Base-by-base conservation (phyloP, 106 monocot genomes). In the Alisma plantagoaquatica region DNA sequence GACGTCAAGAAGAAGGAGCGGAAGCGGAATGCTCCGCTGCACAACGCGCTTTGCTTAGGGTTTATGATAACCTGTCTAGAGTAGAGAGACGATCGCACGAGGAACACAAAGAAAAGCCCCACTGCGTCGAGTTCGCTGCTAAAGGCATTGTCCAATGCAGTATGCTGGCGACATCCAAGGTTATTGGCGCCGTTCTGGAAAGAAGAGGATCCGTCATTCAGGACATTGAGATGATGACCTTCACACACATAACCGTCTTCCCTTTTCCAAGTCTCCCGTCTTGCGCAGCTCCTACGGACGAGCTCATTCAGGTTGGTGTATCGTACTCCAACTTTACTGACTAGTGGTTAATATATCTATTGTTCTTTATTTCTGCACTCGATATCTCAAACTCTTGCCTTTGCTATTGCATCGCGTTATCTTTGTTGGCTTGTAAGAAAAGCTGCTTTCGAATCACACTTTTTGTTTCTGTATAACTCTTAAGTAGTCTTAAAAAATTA, bases 281-380 rank as follows among this genome's bases (percentile, higher is more conserved):
- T 28, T 61, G 61, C 19, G 61, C 61, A 15, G 4, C 61, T 49
- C 46, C 30, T 10, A 23, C 46, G 19, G 61, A 61, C 33, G 31
- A 61, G 21, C 31, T 47, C 14, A 48, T 61, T 20, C 61, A 48
- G 61, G 61, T 61, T 31, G 6, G 31, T 31, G n/a, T n/a, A n/a
- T n/a, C n/a, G n/a, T n/a, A n/a, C n/a, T n/a, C n/a, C n/a, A n/a
- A n/a, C n/a, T n/a, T n/a, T n/a, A n/a, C n/a, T n/a, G n/a, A n/a
- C n/a, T n/a, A n/a, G n/a, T n/a, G n/a, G n/a, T n/a, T n/a, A n/a
- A n/a, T n/a, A n/a, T n/a, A n/a, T n/a, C n/a, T n/a, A n/a, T n/a
- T n/a, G n/a, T n/a, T n/a, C n/a, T n/a, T n/a, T n/a, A n/a, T n/a
- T n/a, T n/a, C n/a, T n/a, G n/a, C n/a, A n/a, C n/a, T n/a, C n/a